These are phyloP conservation scores for Groenewaldozyma sp. DNA, from an alignment of 1,139 yeast genomes.

Conservation along the genomic window DNA sequence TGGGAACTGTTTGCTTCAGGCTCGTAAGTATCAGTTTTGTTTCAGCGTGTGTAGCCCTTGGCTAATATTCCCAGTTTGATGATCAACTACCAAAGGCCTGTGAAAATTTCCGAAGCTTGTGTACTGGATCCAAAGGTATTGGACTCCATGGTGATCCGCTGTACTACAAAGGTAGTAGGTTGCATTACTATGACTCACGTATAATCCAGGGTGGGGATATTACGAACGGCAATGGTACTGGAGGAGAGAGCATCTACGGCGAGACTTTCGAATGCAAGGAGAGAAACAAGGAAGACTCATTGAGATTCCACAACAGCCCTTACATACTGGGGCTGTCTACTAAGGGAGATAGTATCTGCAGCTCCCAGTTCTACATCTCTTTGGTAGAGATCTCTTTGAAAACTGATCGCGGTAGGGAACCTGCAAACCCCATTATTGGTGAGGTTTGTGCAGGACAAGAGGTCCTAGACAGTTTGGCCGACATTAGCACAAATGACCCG, in stretches of 20 bases:
- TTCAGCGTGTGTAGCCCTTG: too few relatives aligned
- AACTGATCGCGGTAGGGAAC: slow-evolving; percentile 68
- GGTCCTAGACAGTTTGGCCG: neutral
- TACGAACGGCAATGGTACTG: slow-evolving; percentile 81
- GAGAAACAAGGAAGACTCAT: slow-evolving; percentile 54
- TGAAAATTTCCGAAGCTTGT: slow-evolving; percentile 82
- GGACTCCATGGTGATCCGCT: slow-evolving; percentile 58
- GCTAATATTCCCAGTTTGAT: too few relatives aligned
- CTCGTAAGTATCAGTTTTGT: too few relatives aligned
- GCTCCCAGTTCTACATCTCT: slow-evolving; percentile 85
- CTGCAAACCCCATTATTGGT: slow-evolving; percentile 53
- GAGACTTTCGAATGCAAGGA: slow-evolving; percentile 51
- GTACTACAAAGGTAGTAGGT: slow-evolving; percentile 68
- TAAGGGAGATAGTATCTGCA: slow-evolving; percentile 91
- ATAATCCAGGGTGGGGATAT: slow-evolving; percentile 74
- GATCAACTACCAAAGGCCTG: slow-evolving; percentile 89
- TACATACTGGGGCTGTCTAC: slow-evolving; percentile 92
- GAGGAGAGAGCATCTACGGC: slow-evolving; percentile 93
- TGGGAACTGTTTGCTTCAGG: too few relatives aligned
- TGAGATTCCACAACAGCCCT: slow-evolving; percentile 64
- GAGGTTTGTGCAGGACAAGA: neutral
- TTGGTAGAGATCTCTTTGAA: slow-evolving; percentile 69
- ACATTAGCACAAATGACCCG: slow-evolving; percentile 16
- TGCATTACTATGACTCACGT: slow-evolving; percentile 70
- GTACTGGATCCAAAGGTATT: slow-evolving; percentile 81